A percentile compares a stretch with the other conserved stretches of the same genome.
These are phyloP conservation scores for Fusarium staphyleae DNA, from an alignment of 2,329 filamentous ascomycete genomes.

Conservation along the genomic window DNA sequence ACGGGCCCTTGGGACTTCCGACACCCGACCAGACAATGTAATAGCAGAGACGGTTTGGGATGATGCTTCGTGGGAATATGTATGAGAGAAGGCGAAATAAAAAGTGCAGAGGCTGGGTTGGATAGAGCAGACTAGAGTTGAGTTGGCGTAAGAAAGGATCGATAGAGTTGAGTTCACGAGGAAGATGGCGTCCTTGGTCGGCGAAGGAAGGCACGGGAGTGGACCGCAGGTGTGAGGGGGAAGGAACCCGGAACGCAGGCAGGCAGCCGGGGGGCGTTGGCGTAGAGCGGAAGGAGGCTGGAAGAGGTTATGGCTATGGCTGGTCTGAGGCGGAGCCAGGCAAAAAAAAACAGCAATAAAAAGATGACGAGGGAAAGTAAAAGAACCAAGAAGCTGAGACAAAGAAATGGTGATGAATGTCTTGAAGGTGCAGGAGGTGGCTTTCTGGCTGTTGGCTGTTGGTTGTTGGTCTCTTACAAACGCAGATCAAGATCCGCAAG, in stretches of 20 bases:
- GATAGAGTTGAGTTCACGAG: constrained; percentile 25
- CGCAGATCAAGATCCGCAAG: constrained; percentile 5
- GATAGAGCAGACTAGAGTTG: constrained; percentile 23
- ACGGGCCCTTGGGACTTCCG: constrained; percentile 28
- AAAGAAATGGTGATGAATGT: constrained; percentile 26
- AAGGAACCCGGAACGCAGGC: constrained; percentile 32
- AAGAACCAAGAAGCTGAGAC: constrained; percentile 19
- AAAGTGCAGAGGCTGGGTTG: constrained; percentile 18
- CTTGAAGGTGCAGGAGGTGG: constrained; percentile 11
- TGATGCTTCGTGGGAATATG: constrained; percentile 12
- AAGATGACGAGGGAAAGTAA: constrained; percentile 1
- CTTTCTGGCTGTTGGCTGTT: constrained; percentile 8
- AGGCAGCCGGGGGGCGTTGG: constrained; percentile 27
- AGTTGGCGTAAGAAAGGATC: constrained; percentile 3
- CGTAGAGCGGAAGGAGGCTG: constrained; percentile 16
- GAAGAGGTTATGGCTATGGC: background rate
- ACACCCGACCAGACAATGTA: constrained; percentile 18
- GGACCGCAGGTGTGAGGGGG: constrained; percentile 29
- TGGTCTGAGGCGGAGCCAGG: constrained; percentile 13
- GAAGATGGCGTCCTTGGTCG: constrained; percentile 32
- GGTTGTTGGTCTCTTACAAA: constrained; percentile 3
- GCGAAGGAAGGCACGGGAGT: constrained; percentile 29
- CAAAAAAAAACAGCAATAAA: constrained; percentile 10
- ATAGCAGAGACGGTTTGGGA: constrained; percentile 3
- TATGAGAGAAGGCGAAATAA: constrained; percentile 16